phyloP scores from a whole-genome alignment of 768 basidiomycete species.

The Zangia roseola region DNA sequence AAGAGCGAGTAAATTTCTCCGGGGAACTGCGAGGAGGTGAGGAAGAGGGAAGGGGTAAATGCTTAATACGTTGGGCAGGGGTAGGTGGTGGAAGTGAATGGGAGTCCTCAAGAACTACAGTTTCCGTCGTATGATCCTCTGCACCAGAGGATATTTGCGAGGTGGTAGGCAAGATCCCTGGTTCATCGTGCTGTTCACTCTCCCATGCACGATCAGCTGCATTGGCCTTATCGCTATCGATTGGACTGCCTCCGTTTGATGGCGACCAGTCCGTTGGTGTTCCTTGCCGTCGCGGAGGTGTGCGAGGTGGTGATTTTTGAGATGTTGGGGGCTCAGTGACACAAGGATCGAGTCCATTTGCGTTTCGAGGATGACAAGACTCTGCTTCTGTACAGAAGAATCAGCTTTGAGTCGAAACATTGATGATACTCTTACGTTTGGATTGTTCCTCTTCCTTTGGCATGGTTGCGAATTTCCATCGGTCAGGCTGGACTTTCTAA shows the following conservation, averaged over 20 bases:
- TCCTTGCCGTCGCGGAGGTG: conserved; percentile 14
- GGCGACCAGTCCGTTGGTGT: conserved; percentile 34
- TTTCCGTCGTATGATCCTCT: conserved; percentile 13
- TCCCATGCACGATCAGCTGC: neutral
- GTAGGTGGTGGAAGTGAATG: conserved; percentile 27
- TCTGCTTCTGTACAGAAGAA: conserved; percentile 6
- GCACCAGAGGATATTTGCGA: conserved; percentile 4
- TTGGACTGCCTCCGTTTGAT: conserved; percentile 22
- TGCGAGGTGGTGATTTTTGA: conserved; percentile 3
- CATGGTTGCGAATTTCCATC: conserved; percentile 15
- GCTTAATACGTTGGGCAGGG: conserved; percentile 26
- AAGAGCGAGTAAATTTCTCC: neutral
- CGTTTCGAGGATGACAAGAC: neutral
- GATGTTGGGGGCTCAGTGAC: neutral
- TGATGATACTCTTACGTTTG: conserved; percentile 10
- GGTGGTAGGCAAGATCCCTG: neutral
- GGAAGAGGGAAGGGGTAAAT: conserved; percentile 1
- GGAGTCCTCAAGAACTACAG: conserved; percentile 4
- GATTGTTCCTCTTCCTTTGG: conserved; percentile 5
- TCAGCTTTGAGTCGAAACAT: neutral
- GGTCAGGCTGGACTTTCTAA: conserved; percentile 14
- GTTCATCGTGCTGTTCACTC: conserved; percentile 2
- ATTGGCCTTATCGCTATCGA: neutral
- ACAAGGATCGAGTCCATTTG: neutral
- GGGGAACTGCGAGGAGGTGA: conserved; percentile 11